phyloP scores from a whole-genome alignment of 306 rosid species.

The Elaeagnus macrophylla region DNA sequence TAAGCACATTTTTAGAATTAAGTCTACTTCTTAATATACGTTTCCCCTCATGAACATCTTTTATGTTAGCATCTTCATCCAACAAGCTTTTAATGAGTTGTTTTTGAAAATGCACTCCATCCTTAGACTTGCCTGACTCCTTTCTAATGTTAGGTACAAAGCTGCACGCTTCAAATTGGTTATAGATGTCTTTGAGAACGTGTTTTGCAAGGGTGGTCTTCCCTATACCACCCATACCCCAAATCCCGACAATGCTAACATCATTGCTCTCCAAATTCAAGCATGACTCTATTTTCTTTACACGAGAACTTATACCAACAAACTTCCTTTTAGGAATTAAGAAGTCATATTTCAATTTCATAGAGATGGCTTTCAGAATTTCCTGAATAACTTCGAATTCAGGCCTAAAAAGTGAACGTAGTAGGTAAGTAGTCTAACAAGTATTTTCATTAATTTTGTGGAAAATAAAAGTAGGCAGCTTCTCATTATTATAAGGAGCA shows the following conservation, averaged over 20 bases:
- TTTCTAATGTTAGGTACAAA: slow-evolving; percentile 12
- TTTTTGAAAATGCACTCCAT: slow-evolving; percentile 1
- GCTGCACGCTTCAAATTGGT: slow-evolving; percentile 1
- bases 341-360: background rate
- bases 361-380: background rate
- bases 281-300: background rate
- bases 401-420: background rate
- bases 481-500: no score
- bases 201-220: background rate
- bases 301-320: background rate
- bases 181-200: background rate
- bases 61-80: background rate
- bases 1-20: slow-evolving; percentile 1
- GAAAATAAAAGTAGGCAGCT: no score
- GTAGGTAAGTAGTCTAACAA: no score
- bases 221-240: slow-evolving; percentile 14
- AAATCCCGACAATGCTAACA: slow-evolving; percentile 9
- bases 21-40: slow-evolving; percentile 2
- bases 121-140: background rate
- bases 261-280: background rate
- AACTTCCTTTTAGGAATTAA: background rate
- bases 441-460: no score
- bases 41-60: background rate
- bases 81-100: background rate
- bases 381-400: background rate